These are phyloP conservation scores for Cryomyces antarcticus DNA, from an alignment of 495 filamentous ascomycete genomes.

Conservation along the genomic window DNA sequence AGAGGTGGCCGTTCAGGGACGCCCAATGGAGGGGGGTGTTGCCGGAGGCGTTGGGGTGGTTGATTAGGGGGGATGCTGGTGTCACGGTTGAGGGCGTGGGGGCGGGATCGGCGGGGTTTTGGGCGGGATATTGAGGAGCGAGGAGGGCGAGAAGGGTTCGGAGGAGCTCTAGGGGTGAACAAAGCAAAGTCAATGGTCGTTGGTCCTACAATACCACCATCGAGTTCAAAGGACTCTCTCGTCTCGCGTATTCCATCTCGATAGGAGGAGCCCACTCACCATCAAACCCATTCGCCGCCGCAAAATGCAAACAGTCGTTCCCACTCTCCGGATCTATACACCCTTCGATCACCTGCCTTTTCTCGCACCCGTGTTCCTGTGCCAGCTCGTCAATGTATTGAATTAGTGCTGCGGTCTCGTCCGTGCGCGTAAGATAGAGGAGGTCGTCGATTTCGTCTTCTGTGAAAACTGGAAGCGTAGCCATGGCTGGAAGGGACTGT, in stretches of 20 bases:
- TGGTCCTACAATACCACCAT: neutral
- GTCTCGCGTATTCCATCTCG: conserved; percentile 15
- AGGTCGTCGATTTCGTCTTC: conserved; percentile 75
- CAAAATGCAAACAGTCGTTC: conserved; percentile 67
- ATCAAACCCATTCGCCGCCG: conserved; percentile 53
- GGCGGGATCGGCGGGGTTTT: neutral
- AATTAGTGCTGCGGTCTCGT: conserved; percentile 51
- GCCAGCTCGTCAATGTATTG: conserved; percentile 35
- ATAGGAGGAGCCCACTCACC: neutral
- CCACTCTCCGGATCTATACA: conserved; percentile 47
- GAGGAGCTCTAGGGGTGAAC: conserved; percentile 1
- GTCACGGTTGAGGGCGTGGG: neutral
- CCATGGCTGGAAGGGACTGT: neutral
- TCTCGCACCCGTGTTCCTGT: conserved; percentile 28
- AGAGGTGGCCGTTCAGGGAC: conserved; percentile 66
- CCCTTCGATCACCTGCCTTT: conserved; percentile 6
- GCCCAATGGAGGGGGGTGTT: conserved; percentile 92
- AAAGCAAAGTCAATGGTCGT: too few species aligned
- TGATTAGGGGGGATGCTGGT: conserved; percentile 22
- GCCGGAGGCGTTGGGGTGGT: conserved; percentile 52
- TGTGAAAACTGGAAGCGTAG: conserved; percentile 22
- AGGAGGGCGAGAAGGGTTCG: conserved; percentile 1
- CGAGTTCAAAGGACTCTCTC: too few species aligned
- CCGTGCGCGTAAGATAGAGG: conserved; percentile 59
- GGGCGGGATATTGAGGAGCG: too few species aligned